Base-by-base conservation (phyloP, 1,284 basidiomycete species). In the Ceratobasidium sp. region DNA sequence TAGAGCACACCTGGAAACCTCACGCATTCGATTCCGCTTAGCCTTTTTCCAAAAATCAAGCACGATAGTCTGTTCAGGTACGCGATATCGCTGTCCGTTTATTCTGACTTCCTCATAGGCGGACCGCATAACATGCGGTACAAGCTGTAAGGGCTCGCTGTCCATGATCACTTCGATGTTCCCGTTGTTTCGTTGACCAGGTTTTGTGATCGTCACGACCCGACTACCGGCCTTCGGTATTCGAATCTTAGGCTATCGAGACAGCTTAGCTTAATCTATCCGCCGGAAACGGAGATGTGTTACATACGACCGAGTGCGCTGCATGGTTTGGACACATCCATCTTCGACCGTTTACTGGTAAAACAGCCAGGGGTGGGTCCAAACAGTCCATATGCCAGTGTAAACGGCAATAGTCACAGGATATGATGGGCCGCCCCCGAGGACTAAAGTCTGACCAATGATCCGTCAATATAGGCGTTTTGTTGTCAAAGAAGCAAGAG, bases 311-410 rank as follows among this genome's bases (percentile, higher is more conserved):
- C 72, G 92, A 85, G 75, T 90, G 89, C 74, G 97, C 93, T 32
- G 90, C 89, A 79, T 99, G 97, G 78, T 96, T 94, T 1, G 97
- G 97, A 81, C 97, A 99, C 94, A 97, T 98, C 97, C 97, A 99
- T 81, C 96, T 97, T 82, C 91, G 91, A 75, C 88, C 89, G 72
- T 92, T 88, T 30, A 91, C 87, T 2, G 97, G 97, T 88, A 98
- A 91, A 55, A 85, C 86, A 23, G 91, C 85, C 76, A 98, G 83
- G 1, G 97, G 97, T 21, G 97, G 97, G 77, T 93, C 90, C 39
- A 99, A 84, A 79, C 97, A 99, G 80, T 99, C 97, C 71, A 98
- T 86, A 80, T 99, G 97, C 94, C 97, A 99, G 80, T 97, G 93
- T 71, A 97, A 85, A 72, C 87, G 86, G 82, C 97, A 99, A 79